Evolutionary conservation across 1,139 yeast genomes (phyloP), one percentile per base, ranked within the genome.

Genomic region (Yamadazyma buinensis): DNA sequence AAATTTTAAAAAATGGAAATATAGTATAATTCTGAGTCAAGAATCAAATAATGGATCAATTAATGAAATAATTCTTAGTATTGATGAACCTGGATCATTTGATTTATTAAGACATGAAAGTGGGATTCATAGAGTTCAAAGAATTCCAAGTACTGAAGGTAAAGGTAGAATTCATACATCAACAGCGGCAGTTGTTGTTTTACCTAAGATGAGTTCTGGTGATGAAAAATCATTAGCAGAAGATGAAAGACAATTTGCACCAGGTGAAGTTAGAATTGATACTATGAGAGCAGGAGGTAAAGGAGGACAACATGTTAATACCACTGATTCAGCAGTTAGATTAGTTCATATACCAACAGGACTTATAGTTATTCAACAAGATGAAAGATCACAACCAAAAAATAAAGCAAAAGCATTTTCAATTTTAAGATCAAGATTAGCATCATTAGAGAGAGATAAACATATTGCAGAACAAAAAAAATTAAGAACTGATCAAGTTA

Each of bases 231-330:
- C 80, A 23, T 72, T 82, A 13, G 56, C 54, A 20, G 64, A 59
- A n/a, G 85, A 81, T 41, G 94, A 84, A 49, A 63, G 92, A 30
- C 76, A 76, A 40, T 87, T 92, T 59, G 80, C 78, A 13, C 87
- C 94, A 0, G 95, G 86, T 3, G 98, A 92, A 51, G 81, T 92
- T 12, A 72, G 96, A 41, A 77, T 92, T 5, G 98, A 94, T 57
- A 87, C 94, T 11, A 94, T 90, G 97, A 70, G 98, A 49, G 87
- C 98, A 0, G 80, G 96, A 35, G 99, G 98, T 3, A 84, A 95
- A 44, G 99, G 99, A 36, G 99, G 99, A 0, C 99, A 92, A 61
- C 98, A 94, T 55, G 99, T 92, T 31, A 92, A 94, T 54, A 92
- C 97, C 14, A 92, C 98, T 0, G 98, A 92, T 55, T 87, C 97